Evolutionary conservation across 1,139 yeast genomes (phyloP).

Genomic region (Kurtzmaniella natalensis): DNA sequence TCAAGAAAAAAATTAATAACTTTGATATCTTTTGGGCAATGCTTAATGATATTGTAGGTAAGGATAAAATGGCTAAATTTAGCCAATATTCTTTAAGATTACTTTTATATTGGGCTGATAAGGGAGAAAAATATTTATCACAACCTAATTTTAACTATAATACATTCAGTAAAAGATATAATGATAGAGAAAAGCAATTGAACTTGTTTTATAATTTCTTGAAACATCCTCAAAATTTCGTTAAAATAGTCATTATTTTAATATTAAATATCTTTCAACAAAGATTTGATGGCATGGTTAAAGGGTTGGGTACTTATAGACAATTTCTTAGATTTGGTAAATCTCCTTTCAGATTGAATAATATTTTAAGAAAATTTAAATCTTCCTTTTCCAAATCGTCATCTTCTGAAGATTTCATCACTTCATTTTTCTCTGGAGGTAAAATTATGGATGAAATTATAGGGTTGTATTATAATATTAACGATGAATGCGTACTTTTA

Average conservation of each 20-base stretch:
- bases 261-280: conserved; percentile 29
- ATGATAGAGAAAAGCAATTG: conserved; percentile 30
- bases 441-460: conserved; percentile 46
- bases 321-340: conserved; percentile 71
- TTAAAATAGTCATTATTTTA: conserved; percentile 31
- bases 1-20: conserved; percentile 14
- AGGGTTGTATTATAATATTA: conserved; percentile 56
- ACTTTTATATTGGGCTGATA: conserved; percentile 44
- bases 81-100: conserved; percentile 57
- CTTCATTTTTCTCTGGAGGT: conserved; percentile 33
- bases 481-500: conserved; percentile 56
- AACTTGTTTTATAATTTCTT: conserved; percentile 34
- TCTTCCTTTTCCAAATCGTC: not conserved
- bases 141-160: conserved; percentile 30
- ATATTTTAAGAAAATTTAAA: conserved; percentile 20
- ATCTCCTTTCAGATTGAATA: conserved; percentile 50
- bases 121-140: conserved; percentile 33
- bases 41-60: conserved; percentile 56
- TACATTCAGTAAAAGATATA: conserved; percentile 27
- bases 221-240: conserved; percentile 39
- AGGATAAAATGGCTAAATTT: conserved; percentile 65
- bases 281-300: conserved; percentile 42
- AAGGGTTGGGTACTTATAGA: conserved; percentile 56
- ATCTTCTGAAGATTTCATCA: conserved; percentile 8
- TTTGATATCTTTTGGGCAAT: conserved; percentile 48